Percentiles rank a stretch among this genome's conserved stretches.
phyloP scores from a whole-genome alignment of 257 asterid species.

The Solanum habrochaites region DNA sequence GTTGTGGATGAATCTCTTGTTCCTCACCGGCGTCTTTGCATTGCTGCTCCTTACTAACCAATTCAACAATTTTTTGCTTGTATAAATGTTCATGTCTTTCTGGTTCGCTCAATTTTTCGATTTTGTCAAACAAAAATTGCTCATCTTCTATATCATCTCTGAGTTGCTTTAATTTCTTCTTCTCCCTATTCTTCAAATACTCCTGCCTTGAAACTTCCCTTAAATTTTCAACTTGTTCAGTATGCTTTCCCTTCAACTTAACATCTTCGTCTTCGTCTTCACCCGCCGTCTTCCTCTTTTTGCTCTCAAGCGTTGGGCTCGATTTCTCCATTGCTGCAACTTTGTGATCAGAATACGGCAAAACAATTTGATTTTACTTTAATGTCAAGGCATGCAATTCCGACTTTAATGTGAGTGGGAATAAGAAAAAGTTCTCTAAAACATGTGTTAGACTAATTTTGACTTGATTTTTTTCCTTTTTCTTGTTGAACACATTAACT shows the following conservation, averaged over 20 bases:
- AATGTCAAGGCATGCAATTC: not conserved
- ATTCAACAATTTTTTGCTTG: not conserved
- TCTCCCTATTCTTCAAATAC: slow-evolving; percentile 85
- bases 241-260: not conserved
- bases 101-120: slow-evolving; percentile 48
- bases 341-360: not conserved
- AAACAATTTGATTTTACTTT: not conserved
- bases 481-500: not conserved
- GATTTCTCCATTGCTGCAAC: not conserved
- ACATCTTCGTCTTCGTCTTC: not conserved
- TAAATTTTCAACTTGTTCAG: slow-evolving; percentile 13
- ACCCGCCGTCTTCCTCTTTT: not conserved
- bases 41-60: not conserved
- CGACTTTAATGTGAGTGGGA: not conserved
- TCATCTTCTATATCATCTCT: slow-evolving; percentile 83
- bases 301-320: not conserved
- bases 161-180: slow-evolving; percentile 72
- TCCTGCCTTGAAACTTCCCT: slow-evolving; percentile 75
- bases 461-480: not conserved
- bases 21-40: not conserved
- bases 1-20: slow-evolving; percentile 22
- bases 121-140: slow-evolving; percentile 56
- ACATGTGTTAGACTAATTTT: not conserved
- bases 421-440: not conserved
- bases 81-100: not conserved